Percentiles rank a stretch among this genome's conserved stretches.
Conservation (phyloP, 2,329 filamentous ascomycete species). For the Graphilbum ipis-grandicollis region DNA sequence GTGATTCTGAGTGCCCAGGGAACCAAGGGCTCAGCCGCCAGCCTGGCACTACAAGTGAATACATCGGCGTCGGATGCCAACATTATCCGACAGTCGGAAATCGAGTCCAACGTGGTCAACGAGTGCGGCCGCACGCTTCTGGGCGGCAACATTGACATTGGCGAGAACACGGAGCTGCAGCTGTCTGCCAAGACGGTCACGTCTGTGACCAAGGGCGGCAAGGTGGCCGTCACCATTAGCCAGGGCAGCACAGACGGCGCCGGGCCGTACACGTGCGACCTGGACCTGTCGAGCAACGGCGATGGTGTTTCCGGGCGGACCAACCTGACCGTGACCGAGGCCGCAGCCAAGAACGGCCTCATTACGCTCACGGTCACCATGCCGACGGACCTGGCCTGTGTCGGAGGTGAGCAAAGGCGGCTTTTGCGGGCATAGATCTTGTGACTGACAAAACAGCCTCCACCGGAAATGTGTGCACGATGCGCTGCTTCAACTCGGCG, state of each 20-base stretch:
- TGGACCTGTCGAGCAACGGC: conserved; percentile 28
- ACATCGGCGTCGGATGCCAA: conserved; percentile 38
- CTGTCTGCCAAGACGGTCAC: conserved; percentile 27
- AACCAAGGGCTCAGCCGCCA: background rate
- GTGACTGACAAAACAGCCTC: conserved; percentile 19
- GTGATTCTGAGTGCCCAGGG: conserved; percentile 6
- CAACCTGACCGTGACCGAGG: conserved; percentile 23
- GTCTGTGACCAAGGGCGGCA: conserved; percentile 26
- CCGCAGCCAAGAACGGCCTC: conserved; percentile 16
- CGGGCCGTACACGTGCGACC: conserved; percentile 34
- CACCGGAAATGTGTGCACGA: conserved; percentile 38
- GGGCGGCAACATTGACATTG: conserved; percentile 43
- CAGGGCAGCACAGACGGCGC: conserved; percentile 34
- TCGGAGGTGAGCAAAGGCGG: conserved; percentile 31
- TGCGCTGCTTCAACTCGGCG: conserved; percentile 37
- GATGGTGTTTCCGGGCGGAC: conserved; percentile 26
- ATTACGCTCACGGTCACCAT: conserved; percentile 38
- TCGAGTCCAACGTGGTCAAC: conserved; percentile 31
- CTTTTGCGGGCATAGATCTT: no score
- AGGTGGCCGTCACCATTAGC: conserved; percentile 28
- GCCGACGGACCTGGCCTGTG: conserved; percentile 29
- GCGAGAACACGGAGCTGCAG: conserved; percentile 34
- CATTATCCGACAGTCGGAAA: conserved; percentile 38
- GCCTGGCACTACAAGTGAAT: conserved; percentile 24
- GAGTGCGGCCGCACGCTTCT: conserved; percentile 43